Evolutionary conservation across 805 yeast species (phyloP), one percentile per base, ranked within the genome.

Genomic region (Wickerhamiella slavikovae): DNA sequence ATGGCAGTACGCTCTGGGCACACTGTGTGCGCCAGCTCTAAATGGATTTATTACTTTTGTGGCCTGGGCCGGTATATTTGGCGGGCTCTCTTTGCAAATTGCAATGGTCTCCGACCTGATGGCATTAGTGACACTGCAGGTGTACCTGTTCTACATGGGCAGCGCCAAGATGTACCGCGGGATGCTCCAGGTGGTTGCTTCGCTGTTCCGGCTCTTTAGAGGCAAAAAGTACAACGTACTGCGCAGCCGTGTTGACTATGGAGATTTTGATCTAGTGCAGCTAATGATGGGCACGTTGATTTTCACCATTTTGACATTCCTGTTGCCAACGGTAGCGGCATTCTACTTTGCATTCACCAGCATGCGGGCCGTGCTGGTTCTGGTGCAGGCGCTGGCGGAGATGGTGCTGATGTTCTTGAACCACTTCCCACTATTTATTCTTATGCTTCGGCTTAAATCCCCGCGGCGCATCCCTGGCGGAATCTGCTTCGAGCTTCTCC

Each of bases 161-260:
- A 66, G 85, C 11, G 71, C 93, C 4, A 69, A 75, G 39, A 60
- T 89, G 5, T 85, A 75, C 51, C 64, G 66, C 35, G 71, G 80
- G 64, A 93, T 79, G 42, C 49, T 76, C 14, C 62, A 62, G 22
- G 63, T 72, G 5, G 49, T 89, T 35, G 56, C 58, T 29, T 78
- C 94, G 9, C 57, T 89, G 32, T 77, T 78, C 51, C 72, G 80
- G 38, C 56, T 91, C 25, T 85, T 89, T 42, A 63, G 85, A 32
- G 99, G 99, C 1, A 76, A 75, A 49, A 82, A 83, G 49, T 73
- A 69, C 40, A 89, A 89, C 44, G 69, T 74, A 3, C 54, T 89
- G 42, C 64, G 96, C 39, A 62, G 77, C 32, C 70, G 98, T 57
- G 69, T 82, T 19, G 99, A 89, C 48, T 68, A 71, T 16, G 70